phyloP scores from a whole-genome alignment of 805 yeast species.

The Alloascoidea hylecoeti region DNA sequence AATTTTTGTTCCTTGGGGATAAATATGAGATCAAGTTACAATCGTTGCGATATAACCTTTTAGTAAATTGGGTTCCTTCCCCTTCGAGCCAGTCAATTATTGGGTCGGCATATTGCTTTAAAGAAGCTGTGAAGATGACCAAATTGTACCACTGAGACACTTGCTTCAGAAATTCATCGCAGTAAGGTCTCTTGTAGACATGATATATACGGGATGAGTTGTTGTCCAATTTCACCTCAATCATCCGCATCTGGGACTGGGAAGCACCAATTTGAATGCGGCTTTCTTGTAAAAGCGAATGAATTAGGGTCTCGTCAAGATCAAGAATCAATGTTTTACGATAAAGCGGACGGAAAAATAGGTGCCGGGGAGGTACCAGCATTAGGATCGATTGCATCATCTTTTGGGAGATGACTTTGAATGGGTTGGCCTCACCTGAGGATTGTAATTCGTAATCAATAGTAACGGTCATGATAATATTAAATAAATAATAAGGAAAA shows the following conservation, averaged over 20 bases:
- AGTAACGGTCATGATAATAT: too few species aligned
- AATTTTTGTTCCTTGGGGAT: slow-evolving; percentile 63
- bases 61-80: slow-evolving; percentile 35
- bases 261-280: slow-evolving; percentile 32
- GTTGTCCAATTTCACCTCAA: slow-evolving; percentile 59
- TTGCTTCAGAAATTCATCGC: slow-evolving; percentile 69
- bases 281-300: slow-evolving; percentile 60
- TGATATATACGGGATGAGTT: slow-evolving; percentile 64
- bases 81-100: slow-evolving; percentile 84
- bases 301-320: slow-evolving; percentile 89
- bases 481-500: too few species aligned
- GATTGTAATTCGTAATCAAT: too few species aligned
- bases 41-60: slow-evolving; percentile 64
- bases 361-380: too few species aligned
- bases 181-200: slow-evolving; percentile 85
- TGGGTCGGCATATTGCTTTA: slow-evolving; percentile 93
- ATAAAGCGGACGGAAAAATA: too few species aligned
- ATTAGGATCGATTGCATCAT: too few species aligned
- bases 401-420: too few species aligned
- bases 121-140: slow-evolving; percentile 89
- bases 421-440: too few species aligned
- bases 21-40: too few species aligned
- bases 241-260: slow-evolving; percentile 48
- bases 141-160: slow-evolving; percentile 81
- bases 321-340: slow-evolving; percentile 73